phyloP scores from a whole-genome alignment of 257 asterid genomes.

The Eustoma russellianum region DNA sequence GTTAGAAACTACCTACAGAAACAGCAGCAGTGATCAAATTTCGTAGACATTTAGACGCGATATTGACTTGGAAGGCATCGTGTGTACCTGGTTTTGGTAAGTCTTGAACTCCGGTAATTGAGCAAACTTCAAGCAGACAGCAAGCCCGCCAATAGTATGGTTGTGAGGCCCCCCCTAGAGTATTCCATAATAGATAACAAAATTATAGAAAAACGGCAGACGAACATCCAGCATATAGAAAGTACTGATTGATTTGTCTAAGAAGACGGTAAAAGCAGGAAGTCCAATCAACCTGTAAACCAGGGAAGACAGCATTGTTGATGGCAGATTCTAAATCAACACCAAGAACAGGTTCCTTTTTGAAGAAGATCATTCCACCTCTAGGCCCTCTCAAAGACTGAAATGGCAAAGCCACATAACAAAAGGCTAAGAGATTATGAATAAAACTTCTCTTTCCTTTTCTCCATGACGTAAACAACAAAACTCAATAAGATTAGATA shows the following conservation, averaged over 20 bases:
- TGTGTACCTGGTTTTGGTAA: slow-evolving; percentile 63
- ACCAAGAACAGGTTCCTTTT: slow-evolving; percentile 76
- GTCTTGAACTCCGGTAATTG: slow-evolving; percentile 65
- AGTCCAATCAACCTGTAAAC: slow-evolving; percentile 59
- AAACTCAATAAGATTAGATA: too few relatives aligned
- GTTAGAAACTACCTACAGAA: slow-evolving; percentile 64
- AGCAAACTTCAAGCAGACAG: slow-evolving; percentile 76
- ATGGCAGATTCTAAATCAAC: slow-evolving; percentile 78
- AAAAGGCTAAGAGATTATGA: too few relatives aligned
- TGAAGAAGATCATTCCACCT: slow-evolving; percentile 98
- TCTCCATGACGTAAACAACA: too few relatives aligned
- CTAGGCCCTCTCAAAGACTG: slow-evolving; percentile 97
- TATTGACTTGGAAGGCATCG: slow-evolving; percentile 5
- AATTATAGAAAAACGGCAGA: neutral
- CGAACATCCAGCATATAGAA: neutral
- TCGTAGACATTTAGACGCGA: neutral
- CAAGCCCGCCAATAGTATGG: slow-evolving; percentile 90
- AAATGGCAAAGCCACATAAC: slow-evolving; percentile 5
- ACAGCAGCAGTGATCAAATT: slow-evolving; percentile 11
- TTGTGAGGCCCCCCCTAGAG: slow-evolving; percentile 91
- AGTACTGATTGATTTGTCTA: neutral
- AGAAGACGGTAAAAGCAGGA: slow-evolving; percentile 1
- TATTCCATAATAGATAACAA: neutral
- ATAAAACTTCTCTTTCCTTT: too few relatives aligned
- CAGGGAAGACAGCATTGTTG: slow-evolving; percentile 88